Evolutionary conservation across 192 early-diverging fungal genomes (phyloP).

Genomic region (Fimicolochytrium jonesii): DNA sequence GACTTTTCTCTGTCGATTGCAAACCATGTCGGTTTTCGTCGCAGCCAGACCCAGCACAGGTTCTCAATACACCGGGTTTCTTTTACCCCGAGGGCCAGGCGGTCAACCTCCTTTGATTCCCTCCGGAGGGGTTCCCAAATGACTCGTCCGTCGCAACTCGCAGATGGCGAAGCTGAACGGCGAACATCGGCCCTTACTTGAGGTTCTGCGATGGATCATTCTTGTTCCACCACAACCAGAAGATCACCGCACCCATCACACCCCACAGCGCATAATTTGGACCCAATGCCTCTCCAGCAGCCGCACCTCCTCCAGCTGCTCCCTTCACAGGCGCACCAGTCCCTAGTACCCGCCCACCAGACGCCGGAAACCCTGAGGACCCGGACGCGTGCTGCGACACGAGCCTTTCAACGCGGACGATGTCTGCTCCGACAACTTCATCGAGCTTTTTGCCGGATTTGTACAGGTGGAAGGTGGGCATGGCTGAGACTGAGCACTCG

Average conservation of each 20-base stretch:
- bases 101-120: too few relatives aligned
- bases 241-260: neutral
- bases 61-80: too few relatives aligned
- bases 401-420: constrained; percentile 37
- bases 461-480: constrained; percentile 70
- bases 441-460: constrained; percentile 45
- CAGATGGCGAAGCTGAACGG: too few relatives aligned
- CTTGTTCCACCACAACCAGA: constrained; percentile 10
- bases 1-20: too few relatives aligned
- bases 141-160: too few relatives aligned
- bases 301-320: neutral
- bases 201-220: too few relatives aligned
- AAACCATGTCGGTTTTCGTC: too few relatives aligned
- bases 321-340: neutral
- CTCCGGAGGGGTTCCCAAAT: too few relatives aligned
- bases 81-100: too few relatives aligned
- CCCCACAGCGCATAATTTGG: constrained; percentile 9
- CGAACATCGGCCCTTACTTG: too few relatives aligned
- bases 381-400: constrained; percentile 7
- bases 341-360: constrained; percentile 13
- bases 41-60: too few relatives aligned
- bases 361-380: constrained; percentile 4
- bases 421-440: constrained; percentile 52
- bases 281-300: neutral
- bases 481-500: constrained; percentile 50